Conservation (phyloP, 2,329 filamentous ascomycete species). For the Epichloe amarillans region DNA sequence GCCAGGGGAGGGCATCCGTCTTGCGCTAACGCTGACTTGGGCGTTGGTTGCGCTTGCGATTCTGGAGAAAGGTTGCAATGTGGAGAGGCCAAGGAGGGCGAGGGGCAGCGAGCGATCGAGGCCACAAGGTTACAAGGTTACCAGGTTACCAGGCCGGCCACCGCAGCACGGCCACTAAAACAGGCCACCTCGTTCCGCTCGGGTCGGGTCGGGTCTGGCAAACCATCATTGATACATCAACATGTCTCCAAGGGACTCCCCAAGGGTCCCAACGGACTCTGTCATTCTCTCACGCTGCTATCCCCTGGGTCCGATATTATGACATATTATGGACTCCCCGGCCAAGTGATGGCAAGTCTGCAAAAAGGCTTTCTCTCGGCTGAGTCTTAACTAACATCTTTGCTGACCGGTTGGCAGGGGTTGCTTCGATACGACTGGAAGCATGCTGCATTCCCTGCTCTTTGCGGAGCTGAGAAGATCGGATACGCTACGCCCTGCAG, state of each 20-base stretch:
- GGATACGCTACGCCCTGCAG: slow-evolving; percentile 2
- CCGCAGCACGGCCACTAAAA: no score
- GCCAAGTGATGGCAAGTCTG: not conserved
- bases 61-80: slow-evolving; percentile 1
- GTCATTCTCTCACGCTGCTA: not conserved
- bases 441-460: not conserved
- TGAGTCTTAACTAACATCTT: not conserved
- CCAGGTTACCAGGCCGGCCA: no score
- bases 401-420: not conserved
- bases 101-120: not conserved
- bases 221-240: no score
- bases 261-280: not conserved
- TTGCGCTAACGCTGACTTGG: slow-evolving; percentile 6
- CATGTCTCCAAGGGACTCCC: no score
- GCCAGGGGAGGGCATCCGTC: slow-evolving; percentile 8
- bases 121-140: not conserved
- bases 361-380: not conserved
- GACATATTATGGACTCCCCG: not conserved
- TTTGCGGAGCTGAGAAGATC: slow-evolving; percentile 5
- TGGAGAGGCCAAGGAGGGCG: not conserved
- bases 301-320: not conserved
- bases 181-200: no score
- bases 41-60: slow-evolving; percentile 4
- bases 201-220: no score
- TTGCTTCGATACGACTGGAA: not conserved